Evolutionary conservation across 805 yeast species (phyloP).

Genomic region (Myxozyma sirexii): DNA sequence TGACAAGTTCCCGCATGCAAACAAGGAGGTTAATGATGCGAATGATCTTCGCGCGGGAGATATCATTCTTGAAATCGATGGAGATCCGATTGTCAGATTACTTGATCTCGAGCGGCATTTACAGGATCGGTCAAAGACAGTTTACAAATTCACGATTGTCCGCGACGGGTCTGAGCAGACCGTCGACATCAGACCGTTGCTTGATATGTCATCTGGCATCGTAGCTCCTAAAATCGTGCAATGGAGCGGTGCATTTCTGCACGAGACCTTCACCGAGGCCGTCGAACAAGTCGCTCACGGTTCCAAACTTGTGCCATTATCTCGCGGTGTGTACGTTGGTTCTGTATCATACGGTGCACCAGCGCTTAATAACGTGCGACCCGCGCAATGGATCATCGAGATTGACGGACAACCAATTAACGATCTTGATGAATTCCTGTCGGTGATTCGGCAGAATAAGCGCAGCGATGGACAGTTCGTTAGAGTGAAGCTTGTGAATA

Average conservation of each 20-base stretch:
- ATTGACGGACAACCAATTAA: constrained; percentile 54
- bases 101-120: constrained; percentile 23
- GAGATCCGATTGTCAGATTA: constrained; percentile 17
- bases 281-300: constrained; percentile 30
- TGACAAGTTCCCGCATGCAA: constrained; percentile 27
- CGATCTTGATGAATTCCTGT: constrained; percentile 19
- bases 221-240: constrained; percentile 15
- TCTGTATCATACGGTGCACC: constrained; percentile 34
- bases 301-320: constrained; percentile 20
- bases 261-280: constrained; percentile 27
- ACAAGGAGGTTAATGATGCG: constrained; percentile 2
- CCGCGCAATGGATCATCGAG: constrained; percentile 79
- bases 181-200: constrained; percentile 14
- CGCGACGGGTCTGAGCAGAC: constrained; percentile 22
- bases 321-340: constrained; percentile 33
- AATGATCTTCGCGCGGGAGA: constrained; percentile 27
- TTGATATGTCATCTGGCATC: constrained; percentile 2
- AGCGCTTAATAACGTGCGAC: constrained; percentile 29
- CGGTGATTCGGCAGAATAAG: constrained; percentile 1
- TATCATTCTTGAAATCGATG: constrained; percentile 27
- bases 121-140: constrained; percentile 1
- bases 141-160: constrained; percentile 16
- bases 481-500: constrained; percentile 33
- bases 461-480: constrained; percentile 32
- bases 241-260: constrained; percentile 34